Conservation (phyloP, 225 moss, liverwort and hornwort species). For the Sphagnum contortum region DNA sequence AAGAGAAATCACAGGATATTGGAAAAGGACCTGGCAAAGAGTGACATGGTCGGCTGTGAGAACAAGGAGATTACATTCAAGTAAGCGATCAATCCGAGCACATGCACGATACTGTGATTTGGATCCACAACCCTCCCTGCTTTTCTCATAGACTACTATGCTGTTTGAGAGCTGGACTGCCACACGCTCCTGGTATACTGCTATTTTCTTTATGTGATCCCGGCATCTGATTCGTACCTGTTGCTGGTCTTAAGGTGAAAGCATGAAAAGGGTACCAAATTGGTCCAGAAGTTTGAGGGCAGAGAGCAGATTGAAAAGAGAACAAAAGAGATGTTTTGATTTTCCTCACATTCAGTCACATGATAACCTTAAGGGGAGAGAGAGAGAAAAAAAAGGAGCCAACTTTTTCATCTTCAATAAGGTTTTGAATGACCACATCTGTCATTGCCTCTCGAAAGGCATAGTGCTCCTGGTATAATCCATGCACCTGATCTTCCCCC, state of each 20-base stretch:
- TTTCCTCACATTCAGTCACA: no score
- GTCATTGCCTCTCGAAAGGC: slow-evolving; percentile 96
- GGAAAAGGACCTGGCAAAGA: slow-evolving; percentile 70
- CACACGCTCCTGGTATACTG: slow-evolving; percentile 80
- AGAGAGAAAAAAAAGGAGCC: no score
- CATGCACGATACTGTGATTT: slow-evolving; percentile 49
- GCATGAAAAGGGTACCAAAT: no score
- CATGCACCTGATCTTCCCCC: slow-evolving; percentile 80
- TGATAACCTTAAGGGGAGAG: no score
- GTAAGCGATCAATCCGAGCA: slow-evolving; percentile 48
- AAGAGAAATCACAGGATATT: neutral
- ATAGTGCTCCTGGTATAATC: slow-evolving; percentile 89
- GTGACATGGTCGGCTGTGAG: slow-evolving; percentile 90
- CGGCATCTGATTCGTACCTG: slow-evolving; percentile 83
- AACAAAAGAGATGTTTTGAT: no score
- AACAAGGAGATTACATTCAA: slow-evolving; percentile 96
- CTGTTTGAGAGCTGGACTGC: slow-evolving; percentile 83
- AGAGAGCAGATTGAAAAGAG: no score
- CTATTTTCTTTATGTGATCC: slow-evolving; percentile 89
- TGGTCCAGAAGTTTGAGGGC: no score
- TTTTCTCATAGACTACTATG: slow-evolving; percentile 76
- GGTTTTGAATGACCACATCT: slow-evolving; percentile 86
- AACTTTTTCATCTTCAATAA: slow-evolving; percentile 80
- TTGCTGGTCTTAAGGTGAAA: neutral
- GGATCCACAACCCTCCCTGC: slow-evolving; percentile 25